These are phyloP conservation scores for Oryza glumipatula DNA, from an alignment of 176 grass and related monocot species.

Conservation along the genomic window DNA sequence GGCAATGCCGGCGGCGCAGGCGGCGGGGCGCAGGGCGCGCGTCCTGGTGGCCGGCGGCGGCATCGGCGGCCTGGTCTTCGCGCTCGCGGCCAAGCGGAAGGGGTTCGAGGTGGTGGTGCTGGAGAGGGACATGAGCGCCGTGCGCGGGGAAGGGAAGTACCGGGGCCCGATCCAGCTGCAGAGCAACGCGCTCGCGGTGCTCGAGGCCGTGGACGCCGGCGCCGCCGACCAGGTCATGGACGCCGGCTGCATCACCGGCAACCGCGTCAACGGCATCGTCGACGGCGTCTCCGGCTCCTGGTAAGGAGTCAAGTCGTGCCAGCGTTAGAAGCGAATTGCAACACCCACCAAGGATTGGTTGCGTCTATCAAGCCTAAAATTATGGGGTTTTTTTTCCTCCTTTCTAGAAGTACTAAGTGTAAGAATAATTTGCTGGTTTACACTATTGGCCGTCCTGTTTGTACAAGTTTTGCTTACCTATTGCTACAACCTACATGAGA, in stretches of 20 bases:
- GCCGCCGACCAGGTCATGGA: constrained; percentile 73
- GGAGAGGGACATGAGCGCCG: constrained; percentile 78
- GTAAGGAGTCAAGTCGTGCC: constrained; percentile 40
- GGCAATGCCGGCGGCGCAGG: constrained; percentile 17
- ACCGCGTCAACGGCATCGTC: constrained; percentile 93
- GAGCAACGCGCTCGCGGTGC: constrained; percentile 88
- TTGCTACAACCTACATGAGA: neutral
- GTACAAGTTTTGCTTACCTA: neutral
- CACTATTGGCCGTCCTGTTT: neutral
- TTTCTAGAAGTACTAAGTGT: neutral
- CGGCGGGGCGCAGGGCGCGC: constrained; percentile 33
- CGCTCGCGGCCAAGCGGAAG: constrained; percentile 72
- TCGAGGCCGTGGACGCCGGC: constrained; percentile 67
- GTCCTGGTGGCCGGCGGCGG: constrained; percentile 84
- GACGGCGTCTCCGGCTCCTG: constrained; percentile 76
- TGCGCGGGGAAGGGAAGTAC: constrained; percentile 86
- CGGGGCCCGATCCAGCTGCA: constrained; percentile 94
- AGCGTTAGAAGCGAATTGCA: neutral
- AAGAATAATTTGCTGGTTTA: neutral
- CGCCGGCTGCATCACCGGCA: constrained; percentile 66
- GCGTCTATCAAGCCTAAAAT: neutral
- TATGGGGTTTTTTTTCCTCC: neutral
- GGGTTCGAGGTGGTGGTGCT: constrained; percentile 89
- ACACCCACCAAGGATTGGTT: neutral
- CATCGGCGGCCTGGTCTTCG: constrained; percentile 76